Conservation (phyloP, 768 basidiomycete species). For the Ramaria rubella region DNA sequence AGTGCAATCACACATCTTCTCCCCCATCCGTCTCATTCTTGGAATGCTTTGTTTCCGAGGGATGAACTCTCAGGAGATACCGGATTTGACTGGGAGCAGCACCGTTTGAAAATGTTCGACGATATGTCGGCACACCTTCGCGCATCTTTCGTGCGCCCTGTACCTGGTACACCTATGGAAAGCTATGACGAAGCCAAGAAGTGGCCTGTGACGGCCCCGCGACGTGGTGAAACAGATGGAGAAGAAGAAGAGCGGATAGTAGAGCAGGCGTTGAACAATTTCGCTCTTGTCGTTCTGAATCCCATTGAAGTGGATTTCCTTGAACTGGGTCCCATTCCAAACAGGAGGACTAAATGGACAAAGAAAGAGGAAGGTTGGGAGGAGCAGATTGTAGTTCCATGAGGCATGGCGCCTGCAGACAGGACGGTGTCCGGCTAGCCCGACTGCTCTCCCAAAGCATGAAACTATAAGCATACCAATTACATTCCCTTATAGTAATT, state of each 20-base stretch:
- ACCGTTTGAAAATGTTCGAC: slow-evolving; percentile 55
- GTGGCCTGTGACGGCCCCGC: slow-evolving; percentile 55
- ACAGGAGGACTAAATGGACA: slow-evolving; percentile 51
- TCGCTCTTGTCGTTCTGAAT: slow-evolving; percentile 67
- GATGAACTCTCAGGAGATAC: slow-evolving; percentile 30
- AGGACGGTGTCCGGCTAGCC: background rate
- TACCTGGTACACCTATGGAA: slow-evolving; percentile 49
- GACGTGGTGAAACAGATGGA: slow-evolving; percentile 34
- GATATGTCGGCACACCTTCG: slow-evolving; percentile 54
- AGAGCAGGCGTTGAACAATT: slow-evolving; percentile 55
- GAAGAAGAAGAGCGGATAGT: slow-evolving; percentile 41
- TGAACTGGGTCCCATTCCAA: slow-evolving; percentile 51
- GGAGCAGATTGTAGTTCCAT: slow-evolving; percentile 63
- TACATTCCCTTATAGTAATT: background rate
- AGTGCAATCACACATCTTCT: slow-evolving; percentile 50
- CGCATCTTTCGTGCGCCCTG: slow-evolving; percentile 65
- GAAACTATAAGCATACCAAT: background rate
- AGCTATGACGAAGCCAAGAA: slow-evolving; percentile 50
- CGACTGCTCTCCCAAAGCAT: background rate
- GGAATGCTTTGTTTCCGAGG: slow-evolving; percentile 19
- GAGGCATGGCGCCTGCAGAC: too few species aligned
- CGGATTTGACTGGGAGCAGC: slow-evolving; percentile 58
- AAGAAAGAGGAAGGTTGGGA: slow-evolving; percentile 44
- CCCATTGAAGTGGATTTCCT: slow-evolving; percentile 63
- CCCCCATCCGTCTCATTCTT: slow-evolving; percentile 37